phyloP scores from a whole-genome alignment of 805 yeast species.

The Pichia eremophila region DNA sequence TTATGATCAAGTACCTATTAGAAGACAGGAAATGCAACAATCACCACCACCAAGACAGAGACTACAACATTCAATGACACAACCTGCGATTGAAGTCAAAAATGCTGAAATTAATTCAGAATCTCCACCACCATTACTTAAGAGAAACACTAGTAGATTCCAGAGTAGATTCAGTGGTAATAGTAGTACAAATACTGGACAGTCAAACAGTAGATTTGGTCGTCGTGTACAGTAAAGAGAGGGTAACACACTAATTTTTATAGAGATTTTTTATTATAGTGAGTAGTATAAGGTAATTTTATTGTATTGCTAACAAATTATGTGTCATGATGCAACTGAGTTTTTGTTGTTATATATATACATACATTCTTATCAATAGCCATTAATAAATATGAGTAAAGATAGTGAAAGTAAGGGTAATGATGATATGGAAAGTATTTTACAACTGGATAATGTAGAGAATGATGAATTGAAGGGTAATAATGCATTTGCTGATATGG shows the following conservation, averaged over 20 bases:
- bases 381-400: neutral
- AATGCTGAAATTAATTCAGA: too few species aligned
- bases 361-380: neutral
- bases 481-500: neutral
- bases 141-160: neutral
- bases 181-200: neutral
- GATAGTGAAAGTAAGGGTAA: neutral
- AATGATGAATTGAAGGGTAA: neutral
- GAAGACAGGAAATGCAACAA: too few species aligned
- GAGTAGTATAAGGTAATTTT: neutral
- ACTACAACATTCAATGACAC: neutral
- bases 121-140: neutral
- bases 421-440: neutral
- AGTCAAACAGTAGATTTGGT: neutral
- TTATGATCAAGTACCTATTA: too few species aligned
- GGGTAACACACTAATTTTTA: neutral
- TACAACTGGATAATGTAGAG: neutral
- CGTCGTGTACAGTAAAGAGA: constrained; percentile 6
- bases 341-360: neutral
- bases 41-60: neutral
- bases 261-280: too few species aligned
- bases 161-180: neutral
- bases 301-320: neutral
- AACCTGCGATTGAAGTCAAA: neutral
- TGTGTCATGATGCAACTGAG: neutral